Evolutionary conservation across 768 basidiomycete genomes (phyloP).

Genomic region (Nidularia sp.): DNA sequence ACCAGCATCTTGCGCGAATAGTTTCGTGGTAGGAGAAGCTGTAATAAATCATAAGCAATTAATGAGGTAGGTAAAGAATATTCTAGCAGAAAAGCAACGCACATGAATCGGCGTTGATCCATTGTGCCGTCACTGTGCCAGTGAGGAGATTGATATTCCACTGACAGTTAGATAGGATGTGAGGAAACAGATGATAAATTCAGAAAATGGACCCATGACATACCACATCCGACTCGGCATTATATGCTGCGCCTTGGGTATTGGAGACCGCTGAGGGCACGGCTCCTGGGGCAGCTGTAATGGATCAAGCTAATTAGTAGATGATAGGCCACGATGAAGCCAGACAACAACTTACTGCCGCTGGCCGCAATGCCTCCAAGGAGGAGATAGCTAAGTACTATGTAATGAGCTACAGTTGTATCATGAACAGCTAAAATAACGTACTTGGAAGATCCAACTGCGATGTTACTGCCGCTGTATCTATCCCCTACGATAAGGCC

Average conservation of each 20-base stretch:
- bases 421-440: not conserved
- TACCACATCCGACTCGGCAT: constrained; percentile 11
- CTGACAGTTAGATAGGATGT: constrained; percentile 2
- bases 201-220: not conserved
- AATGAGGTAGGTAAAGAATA: not conserved
- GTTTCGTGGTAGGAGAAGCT: constrained; percentile 2
- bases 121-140: constrained; percentile 8
- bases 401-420: not conserved
- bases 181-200: not conserved
- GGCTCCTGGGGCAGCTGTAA: not conserved
- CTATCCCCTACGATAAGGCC: constrained; percentile 16
- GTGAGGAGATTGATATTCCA: constrained; percentile 12
- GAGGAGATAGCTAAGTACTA: constrained; percentile 6
- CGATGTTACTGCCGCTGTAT: constrained; percentile 7
- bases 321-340: not conserved
- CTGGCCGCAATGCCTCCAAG: constrained; percentile 6
- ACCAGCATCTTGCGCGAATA: constrained; percentile 1
- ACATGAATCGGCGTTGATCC: constrained; percentile 17
- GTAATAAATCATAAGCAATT: not conserved
- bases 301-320: not conserved
- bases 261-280: constrained; percentile 4
- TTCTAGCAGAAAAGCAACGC: not conserved
- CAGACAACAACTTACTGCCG: constrained; percentile 5
- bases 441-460: constrained; percentile 13
- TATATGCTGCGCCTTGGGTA: constrained; percentile 5